phyloP scores from a whole-genome alignment of 371 early-diverging fungal genomes.

The Apophysomyces elegans region DNA sequence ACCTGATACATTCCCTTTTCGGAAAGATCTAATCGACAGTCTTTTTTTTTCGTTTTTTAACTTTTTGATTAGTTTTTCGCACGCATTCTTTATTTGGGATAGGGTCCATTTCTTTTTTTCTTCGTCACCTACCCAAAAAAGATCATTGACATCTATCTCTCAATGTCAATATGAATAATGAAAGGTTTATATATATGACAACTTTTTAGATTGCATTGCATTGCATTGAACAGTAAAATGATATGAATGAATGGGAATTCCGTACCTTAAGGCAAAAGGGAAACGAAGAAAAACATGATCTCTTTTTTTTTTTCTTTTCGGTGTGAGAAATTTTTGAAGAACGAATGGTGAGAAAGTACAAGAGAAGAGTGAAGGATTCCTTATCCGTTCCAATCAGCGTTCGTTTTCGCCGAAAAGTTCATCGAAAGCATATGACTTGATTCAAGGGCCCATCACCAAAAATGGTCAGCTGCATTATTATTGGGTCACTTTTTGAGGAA shows the following conservation, averaged over 20 bases:
- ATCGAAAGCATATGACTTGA: slow-evolving; percentile 1
- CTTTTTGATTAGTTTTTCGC: slow-evolving; percentile 5
- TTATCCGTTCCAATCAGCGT: slow-evolving; percentile 3
- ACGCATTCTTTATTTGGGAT: slow-evolving; percentile 5
- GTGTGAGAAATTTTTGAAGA: not conserved
- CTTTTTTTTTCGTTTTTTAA: not conserved
- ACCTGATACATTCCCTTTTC: slow-evolving; percentile 5
- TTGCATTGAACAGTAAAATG: no score
- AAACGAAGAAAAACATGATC: no score
- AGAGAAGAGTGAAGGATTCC: not conserved
- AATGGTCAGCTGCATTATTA: slow-evolving; percentile 1
- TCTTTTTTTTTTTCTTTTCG: not conserved
- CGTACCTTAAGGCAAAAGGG: no score
- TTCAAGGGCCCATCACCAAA: slow-evolving; percentile 8
- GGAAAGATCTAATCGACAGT: not conserved
- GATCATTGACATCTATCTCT: no score
- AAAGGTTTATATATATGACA: not conserved
- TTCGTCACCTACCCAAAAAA: not conserved
- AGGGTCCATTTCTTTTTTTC: not conserved
- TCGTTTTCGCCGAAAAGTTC: not conserved
- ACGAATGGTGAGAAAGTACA: not conserved
- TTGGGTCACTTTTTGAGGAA: not conserved
- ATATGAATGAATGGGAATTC: no score
- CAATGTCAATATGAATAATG: no score
- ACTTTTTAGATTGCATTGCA: not conserved